These are phyloP conservation scores for Candida incommunis DNA, from an alignment of 805 yeast species.

Conservation along the genomic window DNA sequence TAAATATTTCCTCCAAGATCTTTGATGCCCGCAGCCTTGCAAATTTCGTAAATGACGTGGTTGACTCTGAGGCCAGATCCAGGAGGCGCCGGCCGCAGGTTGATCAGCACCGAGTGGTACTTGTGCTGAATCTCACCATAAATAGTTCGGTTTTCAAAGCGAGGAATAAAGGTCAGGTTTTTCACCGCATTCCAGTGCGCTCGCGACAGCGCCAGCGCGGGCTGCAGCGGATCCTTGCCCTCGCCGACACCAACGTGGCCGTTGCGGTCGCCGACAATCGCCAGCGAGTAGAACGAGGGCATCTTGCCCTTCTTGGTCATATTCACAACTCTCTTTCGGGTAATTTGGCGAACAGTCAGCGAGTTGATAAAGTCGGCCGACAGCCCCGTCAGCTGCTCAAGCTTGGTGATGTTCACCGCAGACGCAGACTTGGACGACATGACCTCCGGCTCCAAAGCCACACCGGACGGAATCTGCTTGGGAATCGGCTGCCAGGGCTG, in stretches of 20 bases:
- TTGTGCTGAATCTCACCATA: slow-evolving; percentile 71
- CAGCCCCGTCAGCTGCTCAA: slow-evolving; percentile 13
- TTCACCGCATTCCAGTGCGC: slow-evolving; percentile 93
- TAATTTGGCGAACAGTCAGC: slow-evolving; percentile 36
- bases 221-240: slow-evolving; percentile 74
- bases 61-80: slow-evolving; percentile 91
- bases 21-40: slow-evolving; percentile 86
- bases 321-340: slow-evolving; percentile 41
- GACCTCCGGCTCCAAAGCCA: slow-evolving; percentile 23
- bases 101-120: slow-evolving; percentile 74
- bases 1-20: slow-evolving; percentile 86
- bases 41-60: slow-evolving; percentile 77
- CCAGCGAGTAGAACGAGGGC: slow-evolving; percentile 65
- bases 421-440: slow-evolving; percentile 15
- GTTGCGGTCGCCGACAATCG: slow-evolving; percentile 81
- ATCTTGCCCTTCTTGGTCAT: slow-evolving; percentile 56
- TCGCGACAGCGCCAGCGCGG: slow-evolving; percentile 59
- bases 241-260: slow-evolving; percentile 95
- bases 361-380: slow-evolving; percentile 43
- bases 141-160: slow-evolving; percentile 85
- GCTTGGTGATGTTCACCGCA: slow-evolving; percentile 11
- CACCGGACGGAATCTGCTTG: slow-evolving; percentile 37
- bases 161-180: slow-evolving; percentile 65
- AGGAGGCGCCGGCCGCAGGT: slow-evolving; percentile 75
- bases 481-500: slow-evolving; percentile 47